Evolutionary conservation across 495 filamentous ascomycete genomes (phyloP).

Genomic region (Mytilinidion resinicola): DNA sequence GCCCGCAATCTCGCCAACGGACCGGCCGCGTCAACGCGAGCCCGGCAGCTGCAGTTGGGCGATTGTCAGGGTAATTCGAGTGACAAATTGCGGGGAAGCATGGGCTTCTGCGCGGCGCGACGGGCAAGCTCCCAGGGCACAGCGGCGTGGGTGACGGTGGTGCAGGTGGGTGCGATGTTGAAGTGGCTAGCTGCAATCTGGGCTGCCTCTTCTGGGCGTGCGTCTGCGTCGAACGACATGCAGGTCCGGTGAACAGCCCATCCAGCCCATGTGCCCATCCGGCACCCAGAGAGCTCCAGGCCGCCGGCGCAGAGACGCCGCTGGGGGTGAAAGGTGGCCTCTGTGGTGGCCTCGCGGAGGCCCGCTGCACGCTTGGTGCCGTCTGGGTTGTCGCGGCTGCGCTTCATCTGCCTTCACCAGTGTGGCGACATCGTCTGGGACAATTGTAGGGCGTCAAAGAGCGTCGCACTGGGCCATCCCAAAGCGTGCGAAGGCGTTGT

Average conservation of each 20-base stretch:
- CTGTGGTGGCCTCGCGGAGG: background rate
- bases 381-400: background rate
- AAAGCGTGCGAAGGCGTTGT: background rate
- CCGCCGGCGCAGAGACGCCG: background rate
- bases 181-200: no score
- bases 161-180: background rate
- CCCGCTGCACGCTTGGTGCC: background rate
- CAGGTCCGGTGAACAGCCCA: background rate
- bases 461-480: background rate
- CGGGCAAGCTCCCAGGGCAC: background rate
- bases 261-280: no score
- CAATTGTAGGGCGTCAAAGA: background rate
- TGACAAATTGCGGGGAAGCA: constrained; percentile 5
- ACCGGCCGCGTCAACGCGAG: no score
- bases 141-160: background rate
- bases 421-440: background rate
- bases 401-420: background rate
- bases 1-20: no score
- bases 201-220: background rate
- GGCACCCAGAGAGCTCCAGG: no score
- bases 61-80: background rate
- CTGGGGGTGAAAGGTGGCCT: background rate
- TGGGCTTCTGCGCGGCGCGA: background rate
- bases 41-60: no score
- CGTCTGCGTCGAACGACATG: background rate